Percentiles rank a stretch among this genome's conserved stretches.
phyloP scores from a whole-genome alignment of 768 basidiomycete genomes.

The Russula griseocarnosa region DNA sequence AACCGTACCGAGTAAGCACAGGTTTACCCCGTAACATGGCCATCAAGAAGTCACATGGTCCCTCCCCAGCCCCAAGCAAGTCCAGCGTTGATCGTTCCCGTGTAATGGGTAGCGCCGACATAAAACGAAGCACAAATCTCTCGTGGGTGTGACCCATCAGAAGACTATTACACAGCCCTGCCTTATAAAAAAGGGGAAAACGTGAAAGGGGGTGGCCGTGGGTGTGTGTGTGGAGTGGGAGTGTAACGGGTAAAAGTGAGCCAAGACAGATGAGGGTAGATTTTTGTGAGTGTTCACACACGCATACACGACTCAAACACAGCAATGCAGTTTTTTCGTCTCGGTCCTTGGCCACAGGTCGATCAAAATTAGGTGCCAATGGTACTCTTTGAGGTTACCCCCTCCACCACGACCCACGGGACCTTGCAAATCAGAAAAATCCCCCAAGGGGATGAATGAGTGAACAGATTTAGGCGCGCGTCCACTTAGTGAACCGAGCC shows the following conservation, averaged over 20 bases:
- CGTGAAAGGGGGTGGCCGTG: not conserved
- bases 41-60: not conserved
- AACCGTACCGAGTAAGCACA: constrained; percentile 13
- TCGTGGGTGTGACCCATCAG: not conserved
- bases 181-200: constrained; percentile 9
- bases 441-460: not conserved
- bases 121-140: not conserved
- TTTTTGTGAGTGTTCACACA: not conserved
- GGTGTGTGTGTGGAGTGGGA: not conserved
- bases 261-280: not conserved
- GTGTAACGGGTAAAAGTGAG: not conserved
- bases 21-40: not conserved
- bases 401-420: not conserved
- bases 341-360: not conserved
- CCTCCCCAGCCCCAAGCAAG: not conserved
- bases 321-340: not conserved
- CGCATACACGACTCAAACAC: not conserved
- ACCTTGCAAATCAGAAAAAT: not conserved
- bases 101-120: not conserved
- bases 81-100: not conserved
- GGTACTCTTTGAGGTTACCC: not conserved
- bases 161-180: not conserved
- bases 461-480: constrained; percentile 1
- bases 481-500: not conserved
- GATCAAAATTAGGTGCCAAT: not conserved